phyloP scores from a whole-genome alignment of 148 eudicot species.

The Chenopodium suecicum region DNA sequence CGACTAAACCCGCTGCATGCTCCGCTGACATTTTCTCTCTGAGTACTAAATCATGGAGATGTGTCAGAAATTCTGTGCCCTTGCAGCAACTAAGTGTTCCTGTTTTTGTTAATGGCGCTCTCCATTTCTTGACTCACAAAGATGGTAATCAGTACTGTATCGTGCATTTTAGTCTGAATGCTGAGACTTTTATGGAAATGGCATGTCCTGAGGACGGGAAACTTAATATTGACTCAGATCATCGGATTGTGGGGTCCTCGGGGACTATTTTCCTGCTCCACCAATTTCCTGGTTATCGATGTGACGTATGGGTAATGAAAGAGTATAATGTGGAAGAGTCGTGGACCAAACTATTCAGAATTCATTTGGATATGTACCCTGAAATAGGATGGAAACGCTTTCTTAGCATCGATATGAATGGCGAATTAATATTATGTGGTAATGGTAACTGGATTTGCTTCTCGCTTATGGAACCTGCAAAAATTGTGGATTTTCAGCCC shows the following conservation, averaged over 20 bases:
- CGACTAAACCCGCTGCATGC: neutral
- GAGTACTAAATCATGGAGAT: slow-evolving; percentile 4
- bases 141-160: neutral
- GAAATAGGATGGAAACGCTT: neutral
- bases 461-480: no score
- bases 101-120: neutral
- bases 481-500: no score
- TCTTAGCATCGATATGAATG: neutral
- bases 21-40: neutral
- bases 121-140: neutral
- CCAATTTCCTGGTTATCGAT: neutral
- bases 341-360: neutral
- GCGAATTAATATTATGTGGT: no score
- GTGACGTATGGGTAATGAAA: neutral
- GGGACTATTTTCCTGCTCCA: neutral
- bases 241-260: neutral
- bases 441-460: no score
- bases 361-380: neutral
- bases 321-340: neutral
- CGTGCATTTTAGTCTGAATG: neutral
- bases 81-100: neutral
- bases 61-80: neutral
- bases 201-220: neutral
- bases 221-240: neutral
- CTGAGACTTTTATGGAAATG: slow-evolving; percentile 1